These are phyloP conservation scores for Apocynum venetum DNA, from an alignment of 257 asterid species.

Conservation along the genomic window DNA sequence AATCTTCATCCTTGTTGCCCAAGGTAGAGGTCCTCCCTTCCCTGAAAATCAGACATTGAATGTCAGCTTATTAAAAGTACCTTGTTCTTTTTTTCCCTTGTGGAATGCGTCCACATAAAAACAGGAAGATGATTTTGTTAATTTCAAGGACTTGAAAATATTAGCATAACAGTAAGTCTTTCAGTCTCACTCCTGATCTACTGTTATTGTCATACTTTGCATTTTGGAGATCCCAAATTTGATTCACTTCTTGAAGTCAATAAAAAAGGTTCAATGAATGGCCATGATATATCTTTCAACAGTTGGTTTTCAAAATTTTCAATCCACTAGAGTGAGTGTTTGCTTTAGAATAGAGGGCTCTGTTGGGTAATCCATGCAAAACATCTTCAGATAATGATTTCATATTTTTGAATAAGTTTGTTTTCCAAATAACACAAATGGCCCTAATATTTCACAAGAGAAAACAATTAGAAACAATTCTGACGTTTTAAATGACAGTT, in stretches of 20 bases:
- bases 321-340: too few relatives aligned
- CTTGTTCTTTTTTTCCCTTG: background rate
- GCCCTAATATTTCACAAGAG: background rate
- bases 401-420: background rate
- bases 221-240: background rate
- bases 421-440: background rate
- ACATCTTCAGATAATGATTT: background rate
- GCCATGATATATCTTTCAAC: background rate
- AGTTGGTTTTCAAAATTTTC: too few relatives aligned
- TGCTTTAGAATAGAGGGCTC: too few relatives aligned
- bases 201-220: background rate
- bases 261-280: background rate
- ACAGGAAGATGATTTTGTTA: background rate
- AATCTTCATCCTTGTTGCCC: constrained; percentile 41
- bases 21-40: constrained; percentile 23
- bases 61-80: background rate
- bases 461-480: background rate
- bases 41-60: constrained; percentile 19
- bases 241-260: background rate
- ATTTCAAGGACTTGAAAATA: background rate
- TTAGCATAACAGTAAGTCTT: background rate
- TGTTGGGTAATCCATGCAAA: background rate
- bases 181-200: background rate
- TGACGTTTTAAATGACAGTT: too few relatives aligned
- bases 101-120: background rate